A percentile compares a stretch with the other conserved stretches of the same genome.
These are phyloP conservation scores for Colletotrichum gigasporum DNA, from an alignment of 2,329 filamentous ascomycete species.

Conservation along the genomic window DNA sequence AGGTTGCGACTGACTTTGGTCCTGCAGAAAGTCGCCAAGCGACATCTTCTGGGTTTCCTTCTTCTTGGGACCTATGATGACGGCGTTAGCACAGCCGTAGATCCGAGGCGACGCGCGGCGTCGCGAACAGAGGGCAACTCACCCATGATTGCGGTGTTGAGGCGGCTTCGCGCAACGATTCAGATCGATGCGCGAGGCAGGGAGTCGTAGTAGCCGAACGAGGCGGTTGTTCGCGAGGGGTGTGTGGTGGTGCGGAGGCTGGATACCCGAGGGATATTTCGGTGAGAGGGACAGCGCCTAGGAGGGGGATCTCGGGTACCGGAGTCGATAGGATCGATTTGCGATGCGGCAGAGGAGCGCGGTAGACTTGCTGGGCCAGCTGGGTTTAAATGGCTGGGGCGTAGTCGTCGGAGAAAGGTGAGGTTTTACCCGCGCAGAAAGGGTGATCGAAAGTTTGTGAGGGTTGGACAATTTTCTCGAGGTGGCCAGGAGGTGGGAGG, in stretches of 20 bases:
- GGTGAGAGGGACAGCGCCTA: slow-evolving; percentile 3
- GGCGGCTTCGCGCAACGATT: slow-evolving; percentile 56
- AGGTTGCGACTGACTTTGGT: slow-evolving; percentile 76
- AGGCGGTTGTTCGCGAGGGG: slow-evolving; percentile 25
- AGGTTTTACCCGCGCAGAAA: slow-evolving; percentile 54
- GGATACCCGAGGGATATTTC: slow-evolving; percentile 29
- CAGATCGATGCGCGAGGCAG: slow-evolving; percentile 44
- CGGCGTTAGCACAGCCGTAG: slow-evolving; percentile 27
- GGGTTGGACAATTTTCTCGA: slow-evolving; percentile 55
- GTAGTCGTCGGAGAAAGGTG: slow-evolving; percentile 48
- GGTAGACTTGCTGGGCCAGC: slow-evolving; percentile 43
- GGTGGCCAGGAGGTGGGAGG: slow-evolving; percentile 50
- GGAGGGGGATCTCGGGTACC: slow-evolving; percentile 7
- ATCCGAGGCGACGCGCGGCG: background rate
- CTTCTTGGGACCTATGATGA: slow-evolving; percentile 82
- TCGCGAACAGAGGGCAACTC: slow-evolving; percentile 39
- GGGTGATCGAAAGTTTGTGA: slow-evolving; percentile 47
- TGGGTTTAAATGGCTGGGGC: slow-evolving; percentile 42
- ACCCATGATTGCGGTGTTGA: slow-evolving; percentile 70
- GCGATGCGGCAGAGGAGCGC: slow-evolving; percentile 43
- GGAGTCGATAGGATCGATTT: slow-evolving; percentile 25
- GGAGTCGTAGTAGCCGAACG: slow-evolving; percentile 19
- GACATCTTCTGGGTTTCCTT: slow-evolving; percentile 97
- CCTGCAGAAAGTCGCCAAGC: slow-evolving; percentile 93
- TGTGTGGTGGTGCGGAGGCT: slow-evolving; percentile 27